phyloP scores from a whole-genome alignment of 1,139 yeast species.

The Kurtzmaniella quercitrusa region DNA sequence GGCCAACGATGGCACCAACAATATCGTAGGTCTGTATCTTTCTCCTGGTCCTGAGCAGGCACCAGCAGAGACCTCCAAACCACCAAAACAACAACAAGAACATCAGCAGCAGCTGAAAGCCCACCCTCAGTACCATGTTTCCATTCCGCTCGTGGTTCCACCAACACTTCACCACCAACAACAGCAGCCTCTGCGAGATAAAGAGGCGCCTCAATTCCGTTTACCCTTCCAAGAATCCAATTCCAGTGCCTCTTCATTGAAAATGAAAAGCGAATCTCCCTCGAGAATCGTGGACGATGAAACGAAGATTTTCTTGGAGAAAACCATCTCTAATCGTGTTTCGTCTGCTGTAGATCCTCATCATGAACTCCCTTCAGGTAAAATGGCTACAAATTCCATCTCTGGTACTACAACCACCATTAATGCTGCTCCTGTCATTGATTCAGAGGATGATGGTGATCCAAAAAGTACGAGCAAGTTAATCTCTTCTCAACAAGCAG shows the following conservation, averaged over 20 bases:
- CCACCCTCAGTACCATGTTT: constrained; percentile 14
- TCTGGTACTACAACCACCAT: neutral
- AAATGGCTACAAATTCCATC: neutral
- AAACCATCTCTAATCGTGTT: constrained; percentile 7
- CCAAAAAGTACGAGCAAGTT: neutral
- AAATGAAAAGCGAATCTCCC: neutral
- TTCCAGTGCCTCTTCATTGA: constrained; percentile 2
- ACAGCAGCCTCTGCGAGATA: constrained; percentile 12
- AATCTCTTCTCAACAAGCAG: neutral
- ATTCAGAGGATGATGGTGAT: neutral
- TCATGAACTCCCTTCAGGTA: constrained; percentile 6
- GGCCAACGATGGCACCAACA: neutral
- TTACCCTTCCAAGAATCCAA: constrained; percentile 57
- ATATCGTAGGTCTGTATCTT: neutral
- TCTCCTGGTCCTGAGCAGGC: neutral
- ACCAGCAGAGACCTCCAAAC: no score
- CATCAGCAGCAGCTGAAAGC: neutral
- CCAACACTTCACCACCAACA: constrained; percentile 19
- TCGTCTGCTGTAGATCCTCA: constrained; percentile 22
- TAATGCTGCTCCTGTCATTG: neutral
- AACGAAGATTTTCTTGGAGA: neutral
- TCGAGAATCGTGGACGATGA: neutral
- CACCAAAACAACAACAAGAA: neutral
- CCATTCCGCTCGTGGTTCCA: no score
- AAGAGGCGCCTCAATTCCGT: constrained; percentile 49